Evolutionary conservation across 495 filamentous ascomycete genomes (phyloP).

Genomic region (Staphylotrichum longicolle): DNA sequence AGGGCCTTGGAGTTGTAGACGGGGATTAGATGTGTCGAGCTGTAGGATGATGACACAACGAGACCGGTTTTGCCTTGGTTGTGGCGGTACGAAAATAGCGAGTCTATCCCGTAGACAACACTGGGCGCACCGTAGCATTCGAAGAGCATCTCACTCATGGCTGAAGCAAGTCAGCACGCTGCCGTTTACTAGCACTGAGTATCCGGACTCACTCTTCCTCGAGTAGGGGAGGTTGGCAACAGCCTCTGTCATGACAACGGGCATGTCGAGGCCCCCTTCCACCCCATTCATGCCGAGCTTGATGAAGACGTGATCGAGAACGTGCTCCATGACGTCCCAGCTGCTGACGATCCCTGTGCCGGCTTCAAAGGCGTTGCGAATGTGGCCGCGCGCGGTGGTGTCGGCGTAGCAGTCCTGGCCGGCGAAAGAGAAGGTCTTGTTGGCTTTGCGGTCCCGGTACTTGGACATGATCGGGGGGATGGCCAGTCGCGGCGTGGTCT

Average conservation of each 20-base stretch:
- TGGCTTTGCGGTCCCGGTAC: slow-evolving; percentile 89
- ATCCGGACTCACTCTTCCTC: slow-evolving; percentile 64
- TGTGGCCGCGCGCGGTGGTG: slow-evolving; percentile 85
- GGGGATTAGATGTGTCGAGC: slow-evolving; percentile 92
- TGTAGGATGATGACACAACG: slow-evolving; percentile 87
- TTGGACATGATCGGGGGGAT: slow-evolving; percentile 88
- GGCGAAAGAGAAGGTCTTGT: slow-evolving; percentile 83
- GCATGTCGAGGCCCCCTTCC: slow-evolving; percentile 71
- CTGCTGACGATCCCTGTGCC: slow-evolving; percentile 89
- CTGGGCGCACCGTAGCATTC: slow-evolving; percentile 89
- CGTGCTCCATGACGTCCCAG: slow-evolving; percentile 94
- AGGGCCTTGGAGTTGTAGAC: slow-evolving; percentile 81
- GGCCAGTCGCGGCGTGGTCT: slow-evolving; percentile 69
- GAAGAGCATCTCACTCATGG: slow-evolving; percentile 95
- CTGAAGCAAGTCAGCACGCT: slow-evolving; percentile 42
- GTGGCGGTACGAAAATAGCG: slow-evolving; percentile 89
- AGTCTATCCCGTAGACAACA: slow-evolving; percentile 90
- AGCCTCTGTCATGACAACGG: slow-evolving; percentile 94
- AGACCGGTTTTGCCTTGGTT: slow-evolving; percentile 86
- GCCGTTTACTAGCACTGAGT: background rate
- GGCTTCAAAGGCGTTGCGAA: slow-evolving; percentile 86
- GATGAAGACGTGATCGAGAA: slow-evolving; percentile 88
- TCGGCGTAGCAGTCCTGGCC: slow-evolving; percentile 91
- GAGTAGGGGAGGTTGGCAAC: slow-evolving; percentile 87
- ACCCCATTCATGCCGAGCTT: slow-evolving; percentile 83